Conservation (phyloP, 371 early-diverging fungal genomes). For the Scutellospora calospora region DNA sequence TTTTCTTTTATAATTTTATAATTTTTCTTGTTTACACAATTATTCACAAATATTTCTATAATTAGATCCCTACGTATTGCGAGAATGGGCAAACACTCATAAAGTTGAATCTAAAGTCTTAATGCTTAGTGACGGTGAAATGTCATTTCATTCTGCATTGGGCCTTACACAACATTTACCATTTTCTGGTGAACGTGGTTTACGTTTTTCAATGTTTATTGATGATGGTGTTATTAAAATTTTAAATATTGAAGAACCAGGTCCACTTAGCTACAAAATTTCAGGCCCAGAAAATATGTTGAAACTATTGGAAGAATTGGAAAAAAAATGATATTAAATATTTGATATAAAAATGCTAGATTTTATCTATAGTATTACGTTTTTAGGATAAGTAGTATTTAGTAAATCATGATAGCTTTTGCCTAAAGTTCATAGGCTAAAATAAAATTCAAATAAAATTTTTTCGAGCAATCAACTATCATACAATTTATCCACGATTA, state of each 20-base stretch:
- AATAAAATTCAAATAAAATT: too few species aligned
- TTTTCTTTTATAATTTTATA: constrained; percentile 39
- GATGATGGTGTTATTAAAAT: constrained; percentile 47
- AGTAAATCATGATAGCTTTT: too few species aligned
- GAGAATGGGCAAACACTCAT: constrained; percentile 37
- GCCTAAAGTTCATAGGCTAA: too few species aligned
- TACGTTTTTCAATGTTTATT: constrained; percentile 46
- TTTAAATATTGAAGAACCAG: constrained; percentile 47
- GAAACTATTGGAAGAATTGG: constrained; percentile 19
- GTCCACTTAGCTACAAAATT: constrained; percentile 29
- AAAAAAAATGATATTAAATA: too few species aligned
- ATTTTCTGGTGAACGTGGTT: constrained; percentile 44
- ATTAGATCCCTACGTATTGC: constrained; percentile 41
- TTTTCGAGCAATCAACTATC: too few species aligned
- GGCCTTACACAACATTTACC: constrained; percentile 45
- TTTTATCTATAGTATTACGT: too few species aligned
- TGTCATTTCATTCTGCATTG: constrained; percentile 37
- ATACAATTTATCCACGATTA: too few species aligned
- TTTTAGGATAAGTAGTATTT: too few species aligned
- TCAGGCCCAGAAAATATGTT: constrained; percentile 29
- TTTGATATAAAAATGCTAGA: too few species aligned
- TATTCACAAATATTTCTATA: too few species aligned
- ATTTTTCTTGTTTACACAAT: constrained; percentile 46
- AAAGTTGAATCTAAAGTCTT: constrained; percentile 28
- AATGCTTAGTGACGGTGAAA: constrained; percentile 45